Conservation (phyloP, 2,329 filamentous ascomycete genomes). For the Aspergillus neoniger region DNA sequence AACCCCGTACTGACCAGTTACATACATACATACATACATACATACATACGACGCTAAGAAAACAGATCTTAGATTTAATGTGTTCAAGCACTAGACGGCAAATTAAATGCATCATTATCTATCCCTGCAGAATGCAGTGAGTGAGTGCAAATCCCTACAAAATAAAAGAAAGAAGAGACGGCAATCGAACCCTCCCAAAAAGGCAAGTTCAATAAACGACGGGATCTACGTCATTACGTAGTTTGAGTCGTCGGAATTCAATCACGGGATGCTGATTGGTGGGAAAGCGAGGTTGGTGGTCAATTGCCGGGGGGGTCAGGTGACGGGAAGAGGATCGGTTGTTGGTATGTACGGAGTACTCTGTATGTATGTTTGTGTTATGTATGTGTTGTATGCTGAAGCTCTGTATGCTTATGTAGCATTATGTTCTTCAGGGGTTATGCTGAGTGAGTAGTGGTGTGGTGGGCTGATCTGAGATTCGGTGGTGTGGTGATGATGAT, state of each 20-base stretch:
- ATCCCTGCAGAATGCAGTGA: too few species aligned
- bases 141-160: background rate
- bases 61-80: background rate
- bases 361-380: background rate
- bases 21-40: background rate
- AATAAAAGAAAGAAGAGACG: background rate
- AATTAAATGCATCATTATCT: too few species aligned
- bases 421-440: background rate
- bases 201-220: slow-evolving; percentile 10
- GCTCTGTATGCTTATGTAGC: too few species aligned
- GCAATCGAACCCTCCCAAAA: slow-evolving; percentile 4
- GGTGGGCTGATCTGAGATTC: background rate
- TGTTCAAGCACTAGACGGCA: too few species aligned
- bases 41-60: background rate
- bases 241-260: slow-evolving; percentile 11
- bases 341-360: background rate
- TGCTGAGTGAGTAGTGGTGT: background rate
- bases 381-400: background rate
- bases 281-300: background rate
- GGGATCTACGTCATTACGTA: slow-evolving; percentile 8
- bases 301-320: slow-evolving; percentile 12
- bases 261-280: slow-evolving; percentile 10
- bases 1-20: background rate
- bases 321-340: slow-evolving; percentile 1
- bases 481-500: background rate